These are phyloP conservation scores for Calocybe cyanea DNA, from an alignment of 768 basidiomycete genomes.

Conservation along the genomic window DNA sequence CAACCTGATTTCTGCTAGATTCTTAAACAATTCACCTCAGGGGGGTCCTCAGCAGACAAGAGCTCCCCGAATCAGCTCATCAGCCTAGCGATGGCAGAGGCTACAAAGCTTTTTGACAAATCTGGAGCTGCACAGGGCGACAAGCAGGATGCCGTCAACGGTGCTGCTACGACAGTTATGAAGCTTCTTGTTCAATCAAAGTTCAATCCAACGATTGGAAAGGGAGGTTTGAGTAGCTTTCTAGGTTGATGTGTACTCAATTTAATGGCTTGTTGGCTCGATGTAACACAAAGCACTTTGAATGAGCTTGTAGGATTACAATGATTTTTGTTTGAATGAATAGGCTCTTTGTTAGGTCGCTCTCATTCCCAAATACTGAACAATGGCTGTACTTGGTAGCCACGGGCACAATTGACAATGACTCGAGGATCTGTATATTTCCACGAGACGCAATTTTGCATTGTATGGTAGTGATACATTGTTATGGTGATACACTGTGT, in stretches of 20 bases:
- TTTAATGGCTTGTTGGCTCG: not conserved
- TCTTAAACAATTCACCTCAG: slow-evolving; percentile 65
- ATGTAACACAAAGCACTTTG: not conserved
- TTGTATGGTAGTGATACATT: too few relatives aligned
- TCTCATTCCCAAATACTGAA: too few relatives aligned
- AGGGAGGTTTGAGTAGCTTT: slow-evolving; percentile 55
- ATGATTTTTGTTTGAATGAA: too few relatives aligned
- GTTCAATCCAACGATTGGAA: slow-evolving; percentile 49
- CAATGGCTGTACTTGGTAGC: too few relatives aligned
- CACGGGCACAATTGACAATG: too few relatives aligned
- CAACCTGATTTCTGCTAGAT: slow-evolving; percentile 39
- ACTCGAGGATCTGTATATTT: too few relatives aligned
- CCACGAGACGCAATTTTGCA: too few relatives aligned
- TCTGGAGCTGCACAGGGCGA: slow-evolving; percentile 60
- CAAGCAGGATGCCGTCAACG: slow-evolving; percentile 83
- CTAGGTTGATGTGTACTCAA: slow-evolving; percentile 34
- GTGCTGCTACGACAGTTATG: slow-evolving; percentile 83
- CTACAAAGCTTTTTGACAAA: slow-evolving; percentile 69
- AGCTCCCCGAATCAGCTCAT: slow-evolving; percentile 63
- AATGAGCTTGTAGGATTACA: too few relatives aligned
- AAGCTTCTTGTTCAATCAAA: slow-evolving; percentile 76
- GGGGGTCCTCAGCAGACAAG: slow-evolving; percentile 36
- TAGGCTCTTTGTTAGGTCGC: too few relatives aligned
- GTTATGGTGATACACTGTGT: too few relatives aligned
- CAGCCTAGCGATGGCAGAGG: slow-evolving; percentile 84